Base-by-base conservation (phyloP, 768 basidiomycete species). In the Kwoniella sp. region DNA sequence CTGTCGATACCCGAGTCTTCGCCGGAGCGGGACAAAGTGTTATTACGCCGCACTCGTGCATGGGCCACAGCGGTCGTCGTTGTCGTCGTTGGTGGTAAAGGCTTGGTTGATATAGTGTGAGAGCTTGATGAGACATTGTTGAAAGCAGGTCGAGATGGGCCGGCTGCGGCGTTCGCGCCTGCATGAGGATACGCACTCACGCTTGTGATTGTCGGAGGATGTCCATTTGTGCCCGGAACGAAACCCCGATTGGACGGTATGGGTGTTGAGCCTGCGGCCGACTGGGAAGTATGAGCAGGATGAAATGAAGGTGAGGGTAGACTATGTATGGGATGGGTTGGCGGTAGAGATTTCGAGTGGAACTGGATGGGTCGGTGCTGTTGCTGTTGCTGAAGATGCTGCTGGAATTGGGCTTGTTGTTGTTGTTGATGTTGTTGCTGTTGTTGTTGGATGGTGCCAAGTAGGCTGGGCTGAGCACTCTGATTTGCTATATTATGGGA, bases 1-100 rank as follows among this genome's bases (percentile, higher is more conserved):
- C 55, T 57, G 28, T 65, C 63, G 30, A 58, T 45, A 15, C 41
- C 62, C 22, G 63, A 65, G 17, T 65, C 63, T 48, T 65, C 63
- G 2, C 47, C 62, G 12, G 30, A 22, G 22, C 50, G 22, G 9
- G 23, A 23, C 17, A 51, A 28, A 2, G 50, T 51, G 25, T 51
- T 23, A 26, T 51, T 51, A 2, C 50, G 50, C 50, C 50, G 4
- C 23, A 51, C 50, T 28, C 26, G 22, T 2, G 50, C 26, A 51
- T 23, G 26, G 4, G 50, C n/a, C n/a, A n/a, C n/a, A n/a, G n/a
- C 22, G 23, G 50, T 25, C 17, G 47, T 4, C 7, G 50, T 2
- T 23, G 41, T 17, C 15, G 41, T 17, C 9, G 8, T 17, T 7
- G 41, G 41, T n/a, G n/a, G n/a, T n/a, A n/a, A n/a, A 20, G 41